Percentiles rank a stretch among this genome's conserved stretches.
These are phyloP conservation scores for Mucor circinelloides DNA, from an alignment of 371 early-diverging fungal species.

Conservation along the genomic window DNA sequence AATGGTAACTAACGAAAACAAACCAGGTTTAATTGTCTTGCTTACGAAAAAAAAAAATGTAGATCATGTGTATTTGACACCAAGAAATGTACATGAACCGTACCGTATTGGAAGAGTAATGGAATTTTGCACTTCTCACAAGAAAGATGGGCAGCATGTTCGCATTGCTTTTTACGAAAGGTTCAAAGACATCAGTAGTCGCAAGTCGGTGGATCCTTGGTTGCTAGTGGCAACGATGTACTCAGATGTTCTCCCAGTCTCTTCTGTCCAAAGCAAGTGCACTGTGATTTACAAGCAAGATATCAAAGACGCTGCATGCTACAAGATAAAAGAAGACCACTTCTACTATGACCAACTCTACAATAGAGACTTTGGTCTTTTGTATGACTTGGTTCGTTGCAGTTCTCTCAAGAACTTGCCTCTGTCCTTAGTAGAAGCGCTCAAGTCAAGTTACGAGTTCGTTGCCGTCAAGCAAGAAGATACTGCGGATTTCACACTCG, in stretches of 20 bases:
- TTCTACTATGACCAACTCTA: slow-evolving; percentile 87
- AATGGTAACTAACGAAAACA: no score
- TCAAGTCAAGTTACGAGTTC: slow-evolving; percentile 71
- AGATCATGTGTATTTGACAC: slow-evolving; percentile 78
- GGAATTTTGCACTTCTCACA: slow-evolving; percentile 67
- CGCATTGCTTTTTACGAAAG: slow-evolving; percentile 85
- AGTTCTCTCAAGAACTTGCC: slow-evolving; percentile 80
- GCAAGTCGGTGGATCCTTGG: slow-evolving; percentile 72
- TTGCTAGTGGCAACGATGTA: slow-evolving; percentile 88
- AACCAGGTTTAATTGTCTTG: no score
- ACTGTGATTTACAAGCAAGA: slow-evolving; percentile 69
- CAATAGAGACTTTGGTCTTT: slow-evolving; percentile 84
- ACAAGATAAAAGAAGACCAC: slow-evolving; percentile 61
- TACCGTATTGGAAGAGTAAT: slow-evolving; percentile 83
- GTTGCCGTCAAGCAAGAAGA: slow-evolving; percentile 84
- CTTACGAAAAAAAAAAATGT: background rate
- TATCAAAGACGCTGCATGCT: slow-evolving; percentile 64
- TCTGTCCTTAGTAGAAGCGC: slow-evolving; percentile 65
- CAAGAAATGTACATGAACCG: slow-evolving; percentile 75
- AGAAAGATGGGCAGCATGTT: slow-evolving; percentile 53
- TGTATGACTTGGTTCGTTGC: slow-evolving; percentile 87
- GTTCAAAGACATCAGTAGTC: slow-evolving; percentile 73
- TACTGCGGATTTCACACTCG: slow-evolving; percentile 71
- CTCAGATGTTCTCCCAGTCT: slow-evolving; percentile 81
- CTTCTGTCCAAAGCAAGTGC: slow-evolving; percentile 82